These are phyloP conservation scores for Rhynchospora tenuis DNA, from an alignment of 176 grass and related monocot species.

Conservation along the genomic window DNA sequence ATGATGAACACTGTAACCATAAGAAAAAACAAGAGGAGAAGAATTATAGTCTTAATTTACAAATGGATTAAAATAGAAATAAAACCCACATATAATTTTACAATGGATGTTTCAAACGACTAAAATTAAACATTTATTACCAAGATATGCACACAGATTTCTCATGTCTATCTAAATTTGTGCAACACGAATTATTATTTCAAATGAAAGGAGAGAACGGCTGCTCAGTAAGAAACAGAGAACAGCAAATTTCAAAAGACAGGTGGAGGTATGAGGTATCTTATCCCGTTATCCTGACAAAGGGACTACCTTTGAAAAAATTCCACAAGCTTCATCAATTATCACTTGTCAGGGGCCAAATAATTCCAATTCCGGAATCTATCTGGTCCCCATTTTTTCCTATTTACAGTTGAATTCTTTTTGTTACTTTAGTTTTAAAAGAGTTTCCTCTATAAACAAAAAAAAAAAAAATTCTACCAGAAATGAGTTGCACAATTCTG, in stretches of 20 bases:
- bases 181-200: not conserved
- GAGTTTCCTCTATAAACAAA: not conserved
- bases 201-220: not conserved
- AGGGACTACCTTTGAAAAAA: too few species aligned
- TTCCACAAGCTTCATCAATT: too few species aligned
- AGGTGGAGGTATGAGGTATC: conserved; percentile 5
- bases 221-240: not conserved
- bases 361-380: not conserved
- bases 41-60: not conserved
- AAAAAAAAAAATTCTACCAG: too few species aligned
- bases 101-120: not conserved
- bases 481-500: not conserved
- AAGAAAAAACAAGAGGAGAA: too few species aligned
- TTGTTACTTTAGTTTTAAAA: not conserved
- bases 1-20: too few species aligned
- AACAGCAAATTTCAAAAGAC: not conserved
- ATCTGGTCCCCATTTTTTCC: not conserved
- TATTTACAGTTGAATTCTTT: not conserved
- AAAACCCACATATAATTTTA: not conserved
- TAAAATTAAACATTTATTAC: not conserved
- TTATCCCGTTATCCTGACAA: not conserved
- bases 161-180: conserved; percentile 2
- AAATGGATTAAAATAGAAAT: not conserved
- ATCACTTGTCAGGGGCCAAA: too few species aligned
- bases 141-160: not conserved